phyloP scores from a whole-genome alignment of 768 basidiomycete genomes.

The Leucosporidium creatinivorum region DNA sequence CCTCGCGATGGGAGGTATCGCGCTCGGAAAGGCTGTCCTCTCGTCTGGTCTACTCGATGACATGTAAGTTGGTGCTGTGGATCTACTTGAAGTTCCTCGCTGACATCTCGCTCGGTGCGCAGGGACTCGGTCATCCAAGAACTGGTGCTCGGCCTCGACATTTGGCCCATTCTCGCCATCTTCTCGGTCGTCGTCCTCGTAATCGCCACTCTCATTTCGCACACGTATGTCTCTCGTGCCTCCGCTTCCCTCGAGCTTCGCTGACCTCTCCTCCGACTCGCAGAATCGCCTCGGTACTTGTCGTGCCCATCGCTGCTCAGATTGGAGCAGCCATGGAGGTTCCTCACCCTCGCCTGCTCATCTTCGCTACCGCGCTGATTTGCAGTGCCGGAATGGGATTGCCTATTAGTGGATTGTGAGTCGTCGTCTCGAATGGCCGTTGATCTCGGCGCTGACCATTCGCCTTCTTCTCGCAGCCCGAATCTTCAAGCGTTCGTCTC shows the following conservation, averaged over 20 bases:
- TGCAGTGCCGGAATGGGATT: constrained; percentile 97
- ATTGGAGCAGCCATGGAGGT: constrained; percentile 71
- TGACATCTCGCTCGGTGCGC: neutral
- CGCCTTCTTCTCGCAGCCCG: neutral
- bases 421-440: constrained; percentile 39
- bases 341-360: constrained; percentile 68
- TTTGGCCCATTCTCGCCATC: constrained; percentile 40
- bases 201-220: constrained; percentile 92
- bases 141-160: constrained; percentile 34
- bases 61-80: constrained; percentile 50
- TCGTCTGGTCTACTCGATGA: constrained; percentile 79
- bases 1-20: constrained; percentile 95
- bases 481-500: neutral
- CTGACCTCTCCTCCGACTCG: constrained; percentile 36
- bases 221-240: constrained; percentile 22
- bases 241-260: neutral
- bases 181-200: constrained; percentile 45
- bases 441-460: neutral
- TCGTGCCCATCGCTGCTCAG: constrained; percentile 92
- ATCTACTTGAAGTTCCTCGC: no score
- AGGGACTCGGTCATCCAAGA: constrained; percentile 33
- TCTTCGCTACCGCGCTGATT: constrained; percentile 79
- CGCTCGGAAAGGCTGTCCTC: constrained; percentile 84
- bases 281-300: constrained; percentile 77
- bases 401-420: constrained; percentile 97